Evolutionary conservation across 352 stramenopile species (phyloP).

Genomic region (Pythium volutum): DNA sequence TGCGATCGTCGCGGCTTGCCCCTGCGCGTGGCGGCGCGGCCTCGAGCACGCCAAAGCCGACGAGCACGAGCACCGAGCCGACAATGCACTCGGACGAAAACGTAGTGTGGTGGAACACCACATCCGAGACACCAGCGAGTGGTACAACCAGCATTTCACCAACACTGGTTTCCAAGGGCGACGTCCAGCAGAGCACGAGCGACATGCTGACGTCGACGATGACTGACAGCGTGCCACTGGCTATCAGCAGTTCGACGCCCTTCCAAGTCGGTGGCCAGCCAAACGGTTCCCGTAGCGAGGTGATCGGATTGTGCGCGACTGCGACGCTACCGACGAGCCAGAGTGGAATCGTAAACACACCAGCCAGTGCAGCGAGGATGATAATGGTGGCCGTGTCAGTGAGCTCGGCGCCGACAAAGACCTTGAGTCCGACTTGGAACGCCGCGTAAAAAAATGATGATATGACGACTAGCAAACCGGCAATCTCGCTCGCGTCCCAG

Average conservation of each 20-base stretch:
- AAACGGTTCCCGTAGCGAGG: conserved; percentile 42
- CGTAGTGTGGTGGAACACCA: conserved; percentile 36
- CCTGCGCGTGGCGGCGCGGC: too few species aligned
- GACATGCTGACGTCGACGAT: conserved; percentile 41
- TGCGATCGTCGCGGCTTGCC: too few species aligned
- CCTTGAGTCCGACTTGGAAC: conserved; percentile 45
- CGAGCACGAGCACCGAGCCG: conserved; percentile 48
- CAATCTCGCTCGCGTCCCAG: too few species aligned
- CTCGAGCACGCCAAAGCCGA: conserved; percentile 36
- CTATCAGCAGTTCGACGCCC: conserved; percentile 34
- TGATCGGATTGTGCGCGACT: conserved; percentile 37
- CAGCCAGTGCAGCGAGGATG: conserved; percentile 41
- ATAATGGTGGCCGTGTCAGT: conserved; percentile 52
- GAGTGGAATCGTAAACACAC: conserved; percentile 41
- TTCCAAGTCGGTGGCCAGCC: conserved; percentile 36
- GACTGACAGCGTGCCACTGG: conserved; percentile 34
- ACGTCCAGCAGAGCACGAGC: conserved; percentile 49
- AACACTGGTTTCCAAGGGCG: conserved; percentile 51
- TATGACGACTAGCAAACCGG: too few species aligned
- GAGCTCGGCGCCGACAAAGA: conserved; percentile 36
- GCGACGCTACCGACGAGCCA: conserved; percentile 44
- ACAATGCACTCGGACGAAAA: conserved; percentile 50
- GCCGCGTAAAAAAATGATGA: too few species aligned
- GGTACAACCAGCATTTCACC: conserved; percentile 59
- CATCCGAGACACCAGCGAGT: conserved; percentile 44